Percentiles rank a stretch among this genome's conserved stretches.
phyloP scores from a whole-genome alignment of 2,329 filamentous ascomycete species.

The Colletotrichum costaricense region DNA sequence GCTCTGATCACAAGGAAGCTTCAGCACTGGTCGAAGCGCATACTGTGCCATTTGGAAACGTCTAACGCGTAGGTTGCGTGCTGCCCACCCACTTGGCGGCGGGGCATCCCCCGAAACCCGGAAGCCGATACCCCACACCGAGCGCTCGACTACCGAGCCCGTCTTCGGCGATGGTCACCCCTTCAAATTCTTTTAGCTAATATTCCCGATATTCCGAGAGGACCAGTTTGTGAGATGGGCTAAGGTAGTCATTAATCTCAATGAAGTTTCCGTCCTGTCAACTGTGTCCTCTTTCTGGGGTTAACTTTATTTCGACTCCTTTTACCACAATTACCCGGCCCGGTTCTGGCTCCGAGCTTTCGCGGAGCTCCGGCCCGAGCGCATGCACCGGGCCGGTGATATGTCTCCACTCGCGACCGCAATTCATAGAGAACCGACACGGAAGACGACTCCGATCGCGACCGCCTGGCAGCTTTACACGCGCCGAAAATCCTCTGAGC shows the following conservation, averaged over 20 bases:
- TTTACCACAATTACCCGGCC: background rate
- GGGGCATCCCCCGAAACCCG: conserved; percentile 26
- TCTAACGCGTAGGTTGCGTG: background rate
- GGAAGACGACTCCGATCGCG: background rate
- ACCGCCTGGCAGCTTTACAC: too few relatives aligned
- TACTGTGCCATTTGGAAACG: background rate
- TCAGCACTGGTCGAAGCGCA: background rate
- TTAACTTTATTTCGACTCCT: background rate
- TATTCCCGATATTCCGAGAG: conserved; percentile 29
- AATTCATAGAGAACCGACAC: background rate
- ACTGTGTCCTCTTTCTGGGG: background rate
- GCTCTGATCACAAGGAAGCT: conserved; percentile 7
- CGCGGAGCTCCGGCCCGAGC: background rate
- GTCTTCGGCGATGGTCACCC: conserved; percentile 19
- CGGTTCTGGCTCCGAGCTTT: background rate
- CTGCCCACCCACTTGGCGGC: background rate
- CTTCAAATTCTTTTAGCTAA: conserved; percentile 20
- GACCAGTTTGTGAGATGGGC: background rate
- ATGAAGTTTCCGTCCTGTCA: background rate
- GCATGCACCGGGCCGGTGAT: background rate
- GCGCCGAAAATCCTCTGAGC: too few relatives aligned
- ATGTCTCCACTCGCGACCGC: background rate
- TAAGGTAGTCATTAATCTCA: background rate
- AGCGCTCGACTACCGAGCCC: conserved; percentile 24
- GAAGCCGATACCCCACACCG: conserved; percentile 32